phyloP scores from a whole-genome alignment of 225 moss, liverwort and hornwort genomes.

The Climacium dendroides region DNA sequence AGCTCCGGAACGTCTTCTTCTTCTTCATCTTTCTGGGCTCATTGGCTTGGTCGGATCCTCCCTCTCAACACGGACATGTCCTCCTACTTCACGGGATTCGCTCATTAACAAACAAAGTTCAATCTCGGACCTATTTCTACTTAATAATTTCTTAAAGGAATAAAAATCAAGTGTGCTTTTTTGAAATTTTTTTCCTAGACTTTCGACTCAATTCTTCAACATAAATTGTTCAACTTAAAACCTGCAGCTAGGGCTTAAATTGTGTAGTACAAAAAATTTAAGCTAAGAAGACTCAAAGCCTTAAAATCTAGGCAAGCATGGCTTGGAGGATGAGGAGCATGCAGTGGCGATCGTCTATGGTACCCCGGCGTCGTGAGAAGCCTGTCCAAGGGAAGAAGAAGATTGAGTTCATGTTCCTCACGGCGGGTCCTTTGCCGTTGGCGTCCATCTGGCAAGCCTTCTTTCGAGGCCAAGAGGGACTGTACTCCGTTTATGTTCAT shows the following conservation, averaged over 20 bases:
- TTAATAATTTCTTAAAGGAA: no score
- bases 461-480: slow-evolving; percentile 39
- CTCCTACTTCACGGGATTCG: slow-evolving; percentile 14
- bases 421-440: slow-evolving; percentile 62
- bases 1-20: slow-evolving; percentile 48
- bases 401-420: slow-evolving; percentile 79
- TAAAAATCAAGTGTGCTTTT: no score
- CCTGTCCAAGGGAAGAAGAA: slow-evolving; percentile 28
- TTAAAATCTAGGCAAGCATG: neutral
- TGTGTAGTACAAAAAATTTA: no score
- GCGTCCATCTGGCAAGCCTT: slow-evolving; percentile 65
- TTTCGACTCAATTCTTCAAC: no score
- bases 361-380: slow-evolving; percentile 27
- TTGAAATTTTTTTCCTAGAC: no score
- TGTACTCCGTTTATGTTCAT: slow-evolving; percentile 63
- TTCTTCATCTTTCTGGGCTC: slow-evolving; percentile 65
- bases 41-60: slow-evolving; percentile 64
- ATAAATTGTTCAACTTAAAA: no score
- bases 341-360: slow-evolving; percentile 79
- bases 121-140: no score
- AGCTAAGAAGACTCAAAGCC: no score
- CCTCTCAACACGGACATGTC: slow-evolving; percentile 24
- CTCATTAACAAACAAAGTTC: no score
- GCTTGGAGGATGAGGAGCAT: slow-evolving; percentile 81
- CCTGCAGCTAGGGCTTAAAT: no score